Evolutionary conservation across 371 early-diverging fungal species (phyloP).

Genomic region (Furculomyces boomerangus): DNA sequence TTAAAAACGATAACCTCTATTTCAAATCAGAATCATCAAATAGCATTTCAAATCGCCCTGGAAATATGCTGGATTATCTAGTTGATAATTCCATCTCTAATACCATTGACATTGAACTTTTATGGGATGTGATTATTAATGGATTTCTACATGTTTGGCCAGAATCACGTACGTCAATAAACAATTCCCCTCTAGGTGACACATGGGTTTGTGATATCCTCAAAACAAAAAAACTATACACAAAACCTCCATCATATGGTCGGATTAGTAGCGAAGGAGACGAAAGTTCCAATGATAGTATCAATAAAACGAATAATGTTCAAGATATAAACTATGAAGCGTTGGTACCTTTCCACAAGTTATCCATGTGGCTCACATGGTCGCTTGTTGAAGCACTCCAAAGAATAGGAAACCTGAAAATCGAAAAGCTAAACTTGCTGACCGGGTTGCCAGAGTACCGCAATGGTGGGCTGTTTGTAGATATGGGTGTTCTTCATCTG

Average conservation of each 20-base stretch:
- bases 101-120: slow-evolving; percentile 33
- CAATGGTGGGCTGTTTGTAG: slow-evolving; percentile 65
- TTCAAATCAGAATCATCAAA: slow-evolving; percentile 28
- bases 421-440: slow-evolving; percentile 40
- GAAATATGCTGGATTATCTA: slow-evolving; percentile 36
- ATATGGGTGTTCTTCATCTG: slow-evolving; percentile 38
- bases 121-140: slow-evolving; percentile 68
- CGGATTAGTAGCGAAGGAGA: too few relatives aligned
- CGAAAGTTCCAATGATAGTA: too few relatives aligned
- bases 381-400: slow-evolving; percentile 68
- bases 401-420: slow-evolving; percentile 29
- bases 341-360: slow-evolving; percentile 84
- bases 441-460: slow-evolving; percentile 89
- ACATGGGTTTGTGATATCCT: slow-evolving; percentile 68
- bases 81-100: slow-evolving; percentile 26
- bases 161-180: slow-evolving; percentile 45
- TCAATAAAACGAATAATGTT: too few relatives aligned
- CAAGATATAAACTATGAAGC: too few relatives aligned
- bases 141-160: slow-evolving; percentile 62
- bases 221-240: too few relatives aligned
- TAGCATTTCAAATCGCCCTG: slow-evolving; percentile 43
- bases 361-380: slow-evolving; percentile 89
- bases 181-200: slow-evolving; percentile 66
- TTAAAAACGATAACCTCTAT: slow-evolving; percentile 33
- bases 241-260: too few relatives aligned